phyloP scores from a whole-genome alignment of 2,329 filamentous ascomycete genomes.

The Sporothrix inflata region DNA sequence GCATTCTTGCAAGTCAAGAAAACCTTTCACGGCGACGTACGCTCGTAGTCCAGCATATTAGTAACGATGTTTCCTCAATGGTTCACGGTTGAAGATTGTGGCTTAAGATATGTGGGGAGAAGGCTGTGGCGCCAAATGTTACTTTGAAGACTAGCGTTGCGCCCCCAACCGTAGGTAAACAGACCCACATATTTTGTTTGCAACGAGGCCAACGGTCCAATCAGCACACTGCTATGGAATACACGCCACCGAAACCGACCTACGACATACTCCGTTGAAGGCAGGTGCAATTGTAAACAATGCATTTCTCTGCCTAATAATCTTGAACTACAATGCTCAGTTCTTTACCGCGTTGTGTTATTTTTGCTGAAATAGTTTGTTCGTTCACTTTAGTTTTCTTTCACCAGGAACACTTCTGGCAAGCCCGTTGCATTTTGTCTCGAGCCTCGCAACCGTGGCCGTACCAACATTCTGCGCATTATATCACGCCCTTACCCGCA shows the following conservation, averaged over 20 bases:
- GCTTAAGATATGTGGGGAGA: conserved; percentile 24
- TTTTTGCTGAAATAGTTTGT: background rate
- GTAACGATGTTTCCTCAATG: background rate
- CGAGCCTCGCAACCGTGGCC: background rate
- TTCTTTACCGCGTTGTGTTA: background rate
- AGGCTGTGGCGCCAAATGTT: background rate
- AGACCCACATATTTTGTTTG: conserved; percentile 13
- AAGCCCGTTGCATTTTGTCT: background rate
- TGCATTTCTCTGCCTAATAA: background rate
- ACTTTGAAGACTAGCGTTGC: conserved; percentile 23
- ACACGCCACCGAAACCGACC: background rate
- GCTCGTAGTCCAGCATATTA: background rate
- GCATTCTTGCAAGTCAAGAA: too few species aligned
- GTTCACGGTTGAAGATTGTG: background rate
- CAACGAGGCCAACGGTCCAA: background rate
- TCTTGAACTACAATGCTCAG: background rate
- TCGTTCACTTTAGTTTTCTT: background rate
- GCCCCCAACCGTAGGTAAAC: conserved; percentile 34
- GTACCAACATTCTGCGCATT: background rate
- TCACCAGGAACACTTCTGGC: background rate
- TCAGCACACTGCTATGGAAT: background rate
- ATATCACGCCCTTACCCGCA: background rate
- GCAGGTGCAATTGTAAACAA: conserved; percentile 1
- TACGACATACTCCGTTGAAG: too few species aligned
- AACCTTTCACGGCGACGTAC: too few species aligned